These are phyloP conservation scores for Mortierella sp. DNA, from an alignment of 371 early-diverging fungal genomes.

Conservation along the genomic window DNA sequence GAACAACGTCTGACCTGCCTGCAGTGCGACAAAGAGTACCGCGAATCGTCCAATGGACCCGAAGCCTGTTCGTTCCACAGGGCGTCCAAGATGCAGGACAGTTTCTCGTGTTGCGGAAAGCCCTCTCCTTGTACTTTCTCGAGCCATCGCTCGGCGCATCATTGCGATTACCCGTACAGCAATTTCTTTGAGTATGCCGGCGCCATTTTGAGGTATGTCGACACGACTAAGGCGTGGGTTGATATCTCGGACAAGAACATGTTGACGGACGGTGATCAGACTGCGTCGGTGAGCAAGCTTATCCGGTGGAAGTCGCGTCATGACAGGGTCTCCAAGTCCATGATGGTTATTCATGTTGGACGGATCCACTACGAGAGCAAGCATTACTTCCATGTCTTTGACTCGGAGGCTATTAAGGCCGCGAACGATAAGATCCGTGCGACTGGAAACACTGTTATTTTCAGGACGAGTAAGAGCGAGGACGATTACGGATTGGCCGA, in stretches of 20 bases:
- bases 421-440: constrained; percentile 17
- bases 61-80: constrained; percentile 65
- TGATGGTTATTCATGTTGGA: constrained; percentile 57
- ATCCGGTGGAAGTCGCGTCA: constrained; percentile 44
- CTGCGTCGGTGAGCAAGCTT: constrained; percentile 44
- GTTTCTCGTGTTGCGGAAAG: constrained; percentile 60
- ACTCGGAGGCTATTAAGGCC: constrained; percentile 36
- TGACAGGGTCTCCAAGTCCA: constrained; percentile 38
- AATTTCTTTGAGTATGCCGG: constrained; percentile 55
- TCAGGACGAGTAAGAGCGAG: constrained; percentile 21
- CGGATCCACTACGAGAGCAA: constrained; percentile 28
- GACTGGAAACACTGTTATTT: constrained; percentile 31
- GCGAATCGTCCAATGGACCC: constrained; percentile 60
- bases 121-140: constrained; percentile 54
- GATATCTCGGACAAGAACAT: constrained; percentile 34
- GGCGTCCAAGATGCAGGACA: constrained; percentile 18
- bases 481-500: constrained; percentile 52
- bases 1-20: constrained; percentile 61
- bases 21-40: constrained; percentile 62
- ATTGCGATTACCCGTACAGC: constrained; percentile 63
- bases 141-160: constrained; percentile 60
- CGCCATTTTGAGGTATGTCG: constrained; percentile 51
- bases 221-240: constrained; percentile 52
- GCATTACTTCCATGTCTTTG: constrained; percentile 53
- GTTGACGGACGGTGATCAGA: constrained; percentile 34